Conservation (phyloP, 1,284 basidiomycete genomes). For the Meira nashicola region DNA sequence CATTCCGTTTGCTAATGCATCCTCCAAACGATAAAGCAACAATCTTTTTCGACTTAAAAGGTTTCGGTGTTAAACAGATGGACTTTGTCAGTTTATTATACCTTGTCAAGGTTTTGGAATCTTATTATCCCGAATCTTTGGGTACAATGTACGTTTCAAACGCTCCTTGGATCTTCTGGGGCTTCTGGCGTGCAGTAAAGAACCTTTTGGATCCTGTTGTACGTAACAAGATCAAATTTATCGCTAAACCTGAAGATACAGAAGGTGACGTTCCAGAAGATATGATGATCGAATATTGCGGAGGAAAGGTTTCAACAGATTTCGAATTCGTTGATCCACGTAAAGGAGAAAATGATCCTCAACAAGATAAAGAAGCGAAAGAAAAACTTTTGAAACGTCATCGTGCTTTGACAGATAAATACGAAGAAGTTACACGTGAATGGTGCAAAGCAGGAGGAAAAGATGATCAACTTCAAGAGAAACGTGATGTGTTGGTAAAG, state of each 20-base stretch:
- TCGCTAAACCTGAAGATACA: constrained; percentile 43
- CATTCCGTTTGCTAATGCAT: constrained; percentile 48
- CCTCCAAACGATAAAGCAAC: constrained; percentile 46
- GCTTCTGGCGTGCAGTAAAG: constrained; percentile 44
- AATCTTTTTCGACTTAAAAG: constrained; percentile 17
- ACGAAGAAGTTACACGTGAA: constrained; percentile 43
- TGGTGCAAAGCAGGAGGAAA: constrained; percentile 35
- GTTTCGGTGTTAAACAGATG: constrained; percentile 17
- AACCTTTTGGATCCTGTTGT: constrained; percentile 43
- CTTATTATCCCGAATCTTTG: constrained; percentile 11
- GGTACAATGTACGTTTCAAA: constrained; percentile 28
- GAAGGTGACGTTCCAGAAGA: constrained; percentile 34
- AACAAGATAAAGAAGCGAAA: constrained; percentile 38
- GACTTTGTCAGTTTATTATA: constrained; percentile 14
- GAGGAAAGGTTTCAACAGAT: constrained; percentile 30
- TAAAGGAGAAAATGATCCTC: constrained; percentile 48
- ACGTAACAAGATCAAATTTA: constrained; percentile 22
- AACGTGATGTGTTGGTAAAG: constrained; percentile 45
- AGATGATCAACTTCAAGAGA: constrained; percentile 21
- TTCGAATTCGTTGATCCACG: constrained; percentile 32
- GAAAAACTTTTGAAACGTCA: constrained; percentile 39
- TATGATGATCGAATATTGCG: constrained; percentile 30
- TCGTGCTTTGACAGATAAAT: constrained; percentile 42
- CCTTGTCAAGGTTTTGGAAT: constrained; percentile 13
- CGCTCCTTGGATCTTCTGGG: constrained; percentile 54